Evolutionary conservation across 208 protist species (phyloP), one percentile per base, ranked within the genome.

Genomic region (Trypanosoma scelopori): DNA sequence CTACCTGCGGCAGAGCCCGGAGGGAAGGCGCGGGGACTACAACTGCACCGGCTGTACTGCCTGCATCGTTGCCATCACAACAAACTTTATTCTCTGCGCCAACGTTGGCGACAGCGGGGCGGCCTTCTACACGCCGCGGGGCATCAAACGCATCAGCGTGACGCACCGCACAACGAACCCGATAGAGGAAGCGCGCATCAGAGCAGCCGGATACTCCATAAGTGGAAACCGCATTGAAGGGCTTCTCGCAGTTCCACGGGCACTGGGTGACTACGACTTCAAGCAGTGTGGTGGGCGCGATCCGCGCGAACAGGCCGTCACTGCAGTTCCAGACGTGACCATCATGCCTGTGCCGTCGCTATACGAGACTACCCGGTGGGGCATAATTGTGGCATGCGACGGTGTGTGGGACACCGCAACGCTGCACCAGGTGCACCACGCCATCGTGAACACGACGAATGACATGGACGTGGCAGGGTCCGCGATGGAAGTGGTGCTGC

Each of bases 241-340:
- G 37, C 69, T 89, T 41, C 74, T 92, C 25, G 83, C 86, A 42
- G 89, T 95, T 15, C 73, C 89, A 27, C 80, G 89, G 5, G 89
- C 86, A 0, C 60, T 95, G 41, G 89, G 89, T 25, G 89, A 95
- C 69, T 93, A 85, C 56, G 89, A 92, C 67, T 95, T 95, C 59
- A 95, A 95, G 76, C 89, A 95, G 71, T 89, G 80, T 49, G 86
- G 86, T 20, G 79, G 82, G 6, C 53, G 60, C 3, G 65, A 61
- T 6, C 73, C 81, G 41, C 25, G 28, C 11, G 71, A 92, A 67
- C 89, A 95, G 76, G 89, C 89, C 3, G 89, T 95, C 5, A 71
- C 62, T 6, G 73, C 70, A 2, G 71, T 85, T 11, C 89, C 89
- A 3, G 83, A 87, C 52, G 85, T 92, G 1, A 87, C 85, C 1